A percentile compares a stretch with the other conserved stretches of the same genome.
Evolutionary conservation across 78 protist species (phyloP).

Genomic region (Dictyostelium brefeldianum): DNA sequence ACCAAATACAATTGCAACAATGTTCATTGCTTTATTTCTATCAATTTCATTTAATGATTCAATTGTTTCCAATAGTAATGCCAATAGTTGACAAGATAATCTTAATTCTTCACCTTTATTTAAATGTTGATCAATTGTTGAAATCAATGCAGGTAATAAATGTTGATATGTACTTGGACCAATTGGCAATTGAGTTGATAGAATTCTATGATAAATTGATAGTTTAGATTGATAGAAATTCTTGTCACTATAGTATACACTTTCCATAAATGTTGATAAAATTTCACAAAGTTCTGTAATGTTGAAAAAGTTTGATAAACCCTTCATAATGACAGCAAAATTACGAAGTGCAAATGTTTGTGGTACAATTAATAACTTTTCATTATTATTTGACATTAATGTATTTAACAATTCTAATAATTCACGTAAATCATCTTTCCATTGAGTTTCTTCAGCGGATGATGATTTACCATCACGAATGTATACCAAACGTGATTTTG

Average conservation of each 20-base stretch:
- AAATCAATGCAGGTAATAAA: constrained; percentile 34
- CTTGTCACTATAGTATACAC: constrained; percentile 40
- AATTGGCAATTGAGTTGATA: constrained; percentile 30
- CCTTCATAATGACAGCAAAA: constrained; percentile 57
- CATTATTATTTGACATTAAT: constrained; percentile 46
- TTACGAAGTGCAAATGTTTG: constrained; percentile 64
- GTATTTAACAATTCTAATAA: constrained; percentile 19
- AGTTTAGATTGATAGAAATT: constrained; percentile 44
- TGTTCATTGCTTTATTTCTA: constrained; percentile 9
- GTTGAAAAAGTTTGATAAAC: constrained; percentile 52
- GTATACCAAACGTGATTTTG: constrained; percentile 56
- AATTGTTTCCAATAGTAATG: constrained; percentile 43
- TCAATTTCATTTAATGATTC: background rate
- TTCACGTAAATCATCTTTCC: constrained; percentile 35
- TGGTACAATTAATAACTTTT: constrained; percentile 34
- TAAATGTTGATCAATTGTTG: constrained; percentile 59
- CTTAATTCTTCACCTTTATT: constrained; percentile 31
- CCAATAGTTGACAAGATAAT: constrained; percentile 42
- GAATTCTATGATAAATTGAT: constrained; percentile 36
- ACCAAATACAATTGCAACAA: constrained; percentile 15
- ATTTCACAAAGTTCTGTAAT: constrained; percentile 27
- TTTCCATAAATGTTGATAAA: constrained; percentile 48
- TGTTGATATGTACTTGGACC: constrained; percentile 19
- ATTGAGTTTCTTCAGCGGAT: background rate
- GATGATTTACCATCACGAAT: background rate